Percentiles rank a stretch among this genome's conserved stretches.
Conservation (phyloP, 345 rosid species). For the Punica granatum region DNA sequence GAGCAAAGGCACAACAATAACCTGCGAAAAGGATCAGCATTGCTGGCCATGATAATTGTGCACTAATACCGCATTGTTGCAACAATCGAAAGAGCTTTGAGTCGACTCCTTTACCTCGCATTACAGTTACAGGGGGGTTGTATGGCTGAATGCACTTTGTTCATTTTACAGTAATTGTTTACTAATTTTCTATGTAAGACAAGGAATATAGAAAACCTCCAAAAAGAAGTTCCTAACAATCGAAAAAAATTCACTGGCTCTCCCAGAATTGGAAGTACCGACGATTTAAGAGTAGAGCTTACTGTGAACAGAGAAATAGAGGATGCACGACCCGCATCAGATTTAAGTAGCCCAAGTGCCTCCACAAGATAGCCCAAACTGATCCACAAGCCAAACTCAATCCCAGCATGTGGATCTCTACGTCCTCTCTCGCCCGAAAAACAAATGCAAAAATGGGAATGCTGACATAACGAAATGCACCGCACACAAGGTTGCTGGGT, state of each 20-base stretch:
- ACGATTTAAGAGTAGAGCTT: slow-evolving; percentile 16
- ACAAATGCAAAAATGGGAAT: slow-evolving; percentile 48
- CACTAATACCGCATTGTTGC: background rate
- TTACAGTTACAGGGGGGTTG: too few species aligned
- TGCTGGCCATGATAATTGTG: background rate
- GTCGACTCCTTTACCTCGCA: too few species aligned
- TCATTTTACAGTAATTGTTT: background rate
- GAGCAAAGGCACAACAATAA: slow-evolving; percentile 62
- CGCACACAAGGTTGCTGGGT: slow-evolving; percentile 47
- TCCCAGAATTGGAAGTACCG: background rate
- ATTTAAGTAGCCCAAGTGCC: slow-evolving; percentile 49
- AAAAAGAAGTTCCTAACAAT: background rate
- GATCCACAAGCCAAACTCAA: slow-evolving; percentile 63
- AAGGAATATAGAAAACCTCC: background rate
- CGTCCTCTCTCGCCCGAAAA: slow-evolving; percentile 25
- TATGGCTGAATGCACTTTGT: background rate
- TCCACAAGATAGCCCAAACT: slow-evolving; percentile 53
- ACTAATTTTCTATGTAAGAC: too few species aligned
- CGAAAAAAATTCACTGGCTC: too few species aligned
- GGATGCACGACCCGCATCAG: slow-evolving; percentile 59
- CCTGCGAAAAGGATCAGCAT: slow-evolving; percentile 20
- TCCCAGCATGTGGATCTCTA: slow-evolving; percentile 42
- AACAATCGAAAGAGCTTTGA: too few species aligned
- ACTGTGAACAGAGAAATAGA: slow-evolving; percentile 47
- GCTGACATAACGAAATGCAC: slow-evolving; percentile 45